These are phyloP conservation scores for Hygrocybe coccinea DNA, from an alignment of 768 basidiomycete species.

Conservation along the genomic window DNA sequence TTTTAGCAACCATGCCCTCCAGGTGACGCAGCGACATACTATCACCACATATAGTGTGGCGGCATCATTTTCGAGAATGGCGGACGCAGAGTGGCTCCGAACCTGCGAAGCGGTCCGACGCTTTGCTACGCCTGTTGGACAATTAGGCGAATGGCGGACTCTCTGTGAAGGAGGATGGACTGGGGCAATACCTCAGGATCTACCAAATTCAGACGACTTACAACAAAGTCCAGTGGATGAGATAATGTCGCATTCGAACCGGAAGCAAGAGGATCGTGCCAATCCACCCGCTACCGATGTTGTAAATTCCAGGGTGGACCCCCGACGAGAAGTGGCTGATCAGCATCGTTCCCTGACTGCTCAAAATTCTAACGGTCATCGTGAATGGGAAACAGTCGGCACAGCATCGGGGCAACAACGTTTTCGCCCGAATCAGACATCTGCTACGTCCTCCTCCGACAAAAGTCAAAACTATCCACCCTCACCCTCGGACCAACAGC, in stretches of 20 bases:
- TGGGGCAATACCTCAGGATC: constrained; percentile 44
- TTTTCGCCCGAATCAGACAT: not conserved
- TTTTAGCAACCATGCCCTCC: constrained; percentile 60
- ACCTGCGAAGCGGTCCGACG: constrained; percentile 68
- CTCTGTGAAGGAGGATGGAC: constrained; percentile 75
- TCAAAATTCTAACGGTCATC: not conserved
- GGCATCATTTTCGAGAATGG: constrained; percentile 61
- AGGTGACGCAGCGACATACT: constrained; percentile 58
- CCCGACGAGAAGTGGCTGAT: constrained; percentile 1
- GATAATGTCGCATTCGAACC: constrained; percentile 1
- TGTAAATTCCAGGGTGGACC: constrained; percentile 11
- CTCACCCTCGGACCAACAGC: constrained; percentile 29
- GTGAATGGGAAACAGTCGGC: constrained; percentile 1
- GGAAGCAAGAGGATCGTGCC: constrained; percentile 10
- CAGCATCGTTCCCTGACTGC: constrained; percentile 1
- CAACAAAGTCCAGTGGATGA: not conserved
- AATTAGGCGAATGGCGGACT: constrained; percentile 66
- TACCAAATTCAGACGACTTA: constrained; percentile 31
- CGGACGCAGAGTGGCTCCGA: constrained; percentile 73
- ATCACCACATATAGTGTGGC: constrained; percentile 57
- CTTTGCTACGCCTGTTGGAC: constrained; percentile 60
- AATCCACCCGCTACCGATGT: constrained; percentile 2
- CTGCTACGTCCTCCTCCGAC: constrained; percentile 10
- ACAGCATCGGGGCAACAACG: constrained; percentile 1
- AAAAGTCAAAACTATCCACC: constrained; percentile 12